Evolutionary conservation across 495 filamentous ascomycete species (phyloP), one percentile per base, ranked within the genome.

Genomic region (Pyrenopolyporus hunteri): DNA sequence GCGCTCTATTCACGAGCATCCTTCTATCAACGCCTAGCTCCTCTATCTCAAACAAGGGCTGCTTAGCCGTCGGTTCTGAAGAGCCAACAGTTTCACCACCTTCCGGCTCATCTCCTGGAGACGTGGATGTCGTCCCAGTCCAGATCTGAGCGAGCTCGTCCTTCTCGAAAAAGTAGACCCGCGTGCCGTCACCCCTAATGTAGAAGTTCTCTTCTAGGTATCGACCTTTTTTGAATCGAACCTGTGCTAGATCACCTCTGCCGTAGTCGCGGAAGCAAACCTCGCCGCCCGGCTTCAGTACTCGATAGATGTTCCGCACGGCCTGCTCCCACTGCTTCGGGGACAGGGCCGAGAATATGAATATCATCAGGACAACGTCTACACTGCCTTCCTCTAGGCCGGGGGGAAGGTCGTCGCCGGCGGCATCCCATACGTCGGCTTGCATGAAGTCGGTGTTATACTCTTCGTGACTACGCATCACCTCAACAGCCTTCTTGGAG

Each of bases 121-220:
- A 52, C 63, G 36, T 9, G 44, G 28, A 10, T n/a, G 55, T 45
- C 23, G 45, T 35, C 0, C 75, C 82, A n/a, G 80, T 75, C 89
- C 93, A 98, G 51, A 97, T 93, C 29, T 83, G 68, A 28, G 81
- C 78, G 59, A 98, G 74, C 73, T 98, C 87, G 19, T 92, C 87
- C 71, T 85, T 80, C 26, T 96, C 92, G 67, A 98, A 98, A 73
- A 98, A 98, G 73, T 97, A 98, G 5, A 98, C 94, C 17, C 94
- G 85, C 6, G 94, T 98, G 3, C 94, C 94, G 70, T 98, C 94
- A 3, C 94, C 94, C 9, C 94, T 80, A 28, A 97, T 87, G 74
- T 98, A 98, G 63, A 98, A 98, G 70, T 97, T 98, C 78, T 97
- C 94, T 46, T 88, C 89, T 71, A 98, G 78, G 67, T 91, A 97